Base-by-base conservation (phyloP, 495 filamentous ascomycete genomes). In the Trichoderma reesei region DNA sequence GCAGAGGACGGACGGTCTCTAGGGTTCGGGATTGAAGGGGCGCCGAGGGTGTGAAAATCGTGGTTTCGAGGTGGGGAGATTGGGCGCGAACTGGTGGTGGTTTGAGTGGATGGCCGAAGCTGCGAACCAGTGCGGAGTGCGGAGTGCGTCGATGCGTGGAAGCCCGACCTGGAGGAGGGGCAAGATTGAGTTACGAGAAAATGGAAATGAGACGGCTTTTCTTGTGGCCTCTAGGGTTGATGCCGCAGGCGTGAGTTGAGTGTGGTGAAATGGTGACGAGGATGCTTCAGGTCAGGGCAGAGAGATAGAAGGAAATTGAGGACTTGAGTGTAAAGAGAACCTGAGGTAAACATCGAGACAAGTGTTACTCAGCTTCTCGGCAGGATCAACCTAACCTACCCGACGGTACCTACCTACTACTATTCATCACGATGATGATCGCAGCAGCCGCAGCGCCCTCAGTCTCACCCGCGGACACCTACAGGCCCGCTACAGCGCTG, bases 141-240 rank as follows among this genome's bases (percentile, higher is more conserved):
- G 51, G 51, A 56, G 51, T 56, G 51, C 51, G 51, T 56, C 18
- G 20, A 34, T 56, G 51, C 51, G 51, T 56, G 26, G 51, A 20
- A 34, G 51, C 51, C 51, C 34, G 51, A 56, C 51, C 5, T 16
- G 46, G 13, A 26, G 51, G 51, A 56, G 51, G 18, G 44, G 42
- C 42, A 46, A 18, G 14, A 16, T 16, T 13, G 41, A 42, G 10
- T 26, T 26, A 26, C 26, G 11, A 10, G 41, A 48, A 16, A 48
- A 48, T 18, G 44, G 9, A 48, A 48, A 48, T 8, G 20, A 5
- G 18, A 8, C 3, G 16, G 14, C 18, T 9, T 0, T 39, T 6
- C 6, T 39, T 39, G 38, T 39, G 38, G 38, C 38, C 26, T 39
- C 38, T 39, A 39, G 38, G 38, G 11, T 39, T 11, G 11, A 39